Conservation (phyloP, 2,329 filamentous ascomycete species). For the Phaeosphaeria sp. region DNA sequence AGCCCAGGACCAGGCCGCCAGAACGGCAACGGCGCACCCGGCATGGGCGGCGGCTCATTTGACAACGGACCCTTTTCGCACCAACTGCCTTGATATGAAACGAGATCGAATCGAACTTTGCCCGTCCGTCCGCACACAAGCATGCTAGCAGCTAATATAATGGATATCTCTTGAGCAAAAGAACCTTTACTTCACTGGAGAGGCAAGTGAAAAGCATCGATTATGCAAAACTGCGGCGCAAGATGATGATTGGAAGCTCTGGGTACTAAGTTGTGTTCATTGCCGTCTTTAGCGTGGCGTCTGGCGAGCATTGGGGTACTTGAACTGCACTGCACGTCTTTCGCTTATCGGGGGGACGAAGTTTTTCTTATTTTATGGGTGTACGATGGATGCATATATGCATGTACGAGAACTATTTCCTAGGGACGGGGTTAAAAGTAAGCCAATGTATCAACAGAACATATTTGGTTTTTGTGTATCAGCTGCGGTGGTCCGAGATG, state of each 20-base stretch:
- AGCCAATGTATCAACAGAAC: not conserved
- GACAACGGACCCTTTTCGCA: slow-evolving; percentile 19
- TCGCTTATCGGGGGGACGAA: too few relatives aligned
- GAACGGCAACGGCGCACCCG: slow-evolving; percentile 1
- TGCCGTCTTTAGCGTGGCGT: slow-evolving; percentile 37
- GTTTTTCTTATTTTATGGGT: not conserved
- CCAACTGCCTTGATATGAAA: slow-evolving; percentile 10
- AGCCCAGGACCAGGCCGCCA: slow-evolving; percentile 7
- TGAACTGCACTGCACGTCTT: too few relatives aligned
- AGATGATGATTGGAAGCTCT: not conserved
- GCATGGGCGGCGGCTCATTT: slow-evolving; percentile 2
- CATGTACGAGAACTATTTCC: not conserved
- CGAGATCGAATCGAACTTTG: not conserved
- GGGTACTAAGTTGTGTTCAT: slow-evolving; percentile 4
- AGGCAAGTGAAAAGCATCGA: not conserved
- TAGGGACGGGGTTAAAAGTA: not conserved
- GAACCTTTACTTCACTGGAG: too few relatives aligned
- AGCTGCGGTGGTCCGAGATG: not conserved
- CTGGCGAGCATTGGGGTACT: slow-evolving; percentile 27
- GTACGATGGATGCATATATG: not conserved
- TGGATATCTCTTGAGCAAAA: not conserved
- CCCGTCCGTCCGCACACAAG: slow-evolving; percentile 1
- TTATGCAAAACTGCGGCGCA: not conserved
- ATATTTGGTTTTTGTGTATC: not conserved
- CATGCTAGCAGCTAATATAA: slow-evolving; percentile 4